Conservation (phyloP, 208 protist species). For the Leishmania lainsoni region DNA sequence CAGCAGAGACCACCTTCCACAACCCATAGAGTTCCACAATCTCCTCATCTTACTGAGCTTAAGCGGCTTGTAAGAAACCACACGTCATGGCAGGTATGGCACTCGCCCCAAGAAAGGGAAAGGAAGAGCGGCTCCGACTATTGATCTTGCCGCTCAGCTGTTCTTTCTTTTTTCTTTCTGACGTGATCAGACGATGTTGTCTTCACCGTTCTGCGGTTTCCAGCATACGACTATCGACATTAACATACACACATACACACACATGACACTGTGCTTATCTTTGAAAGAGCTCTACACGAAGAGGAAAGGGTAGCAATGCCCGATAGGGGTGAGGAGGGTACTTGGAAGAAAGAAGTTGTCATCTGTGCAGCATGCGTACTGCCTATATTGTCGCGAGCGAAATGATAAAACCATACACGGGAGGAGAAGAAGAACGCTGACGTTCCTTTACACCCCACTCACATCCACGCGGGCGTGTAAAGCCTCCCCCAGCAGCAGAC, state of each 20-base stretch:
- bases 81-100: not conserved
- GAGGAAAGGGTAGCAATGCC: not conserved
- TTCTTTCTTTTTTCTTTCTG: not conserved
- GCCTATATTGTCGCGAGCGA: not conserved
- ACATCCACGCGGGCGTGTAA: not conserved
- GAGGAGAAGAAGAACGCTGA: not conserved
- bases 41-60: not conserved
- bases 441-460: not conserved
- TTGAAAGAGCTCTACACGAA: not conserved
- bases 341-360: not conserved
- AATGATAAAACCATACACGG: not conserved
- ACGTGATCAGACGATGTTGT: not conserved
- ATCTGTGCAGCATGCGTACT: not conserved
- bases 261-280: not conserved
- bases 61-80: not conserved
- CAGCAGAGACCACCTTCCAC: not conserved
- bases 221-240: not conserved
- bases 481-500: not conserved
- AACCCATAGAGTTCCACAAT: too few species aligned
- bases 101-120: not conserved
- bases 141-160: not conserved
- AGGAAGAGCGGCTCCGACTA: not conserved
- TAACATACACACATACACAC: not conserved
- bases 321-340: not conserved
- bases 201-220: not conserved